Percentiles rank a stretch among this genome's conserved stretches.
These are phyloP conservation scores for Penicillium digitatum DNA, from an alignment of 2,329 filamentous ascomycete genomes.

Conservation along the genomic window DNA sequence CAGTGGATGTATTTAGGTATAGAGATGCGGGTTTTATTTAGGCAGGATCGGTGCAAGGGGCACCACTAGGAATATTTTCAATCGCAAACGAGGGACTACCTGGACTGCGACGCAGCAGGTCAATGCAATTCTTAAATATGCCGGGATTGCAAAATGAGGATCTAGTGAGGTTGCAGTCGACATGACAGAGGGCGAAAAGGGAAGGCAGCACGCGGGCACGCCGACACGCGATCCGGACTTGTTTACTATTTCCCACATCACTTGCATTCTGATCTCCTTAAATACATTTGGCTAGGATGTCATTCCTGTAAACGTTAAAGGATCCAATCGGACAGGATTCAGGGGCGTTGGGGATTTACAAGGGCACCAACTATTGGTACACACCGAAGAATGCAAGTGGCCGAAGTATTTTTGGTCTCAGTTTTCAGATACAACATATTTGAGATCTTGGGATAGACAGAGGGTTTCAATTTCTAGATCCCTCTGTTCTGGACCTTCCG, in stretches of 20 bases:
- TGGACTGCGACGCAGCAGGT: constrained; percentile 10
- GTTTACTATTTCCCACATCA: not conserved
- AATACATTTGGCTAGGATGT: not conserved
- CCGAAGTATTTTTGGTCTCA: not conserved
- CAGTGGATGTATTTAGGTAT: not conserved
- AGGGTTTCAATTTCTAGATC: too few species aligned
- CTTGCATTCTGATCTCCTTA: not conserved
- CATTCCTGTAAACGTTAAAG: not conserved
- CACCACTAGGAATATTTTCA: not conserved
- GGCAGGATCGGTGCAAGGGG: not conserved
- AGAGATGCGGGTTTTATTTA: constrained; percentile 3
- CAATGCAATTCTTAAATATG: constrained; percentile 20
- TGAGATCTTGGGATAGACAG: not conserved
- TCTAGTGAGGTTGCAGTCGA: constrained; percentile 5
- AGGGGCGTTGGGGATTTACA: constrained; percentile 12
- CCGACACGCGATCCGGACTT: constrained; percentile 1
- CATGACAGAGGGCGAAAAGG: constrained; percentile 2
- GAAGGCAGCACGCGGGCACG: constrained; percentile 5
- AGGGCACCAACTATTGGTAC: constrained; percentile 8
- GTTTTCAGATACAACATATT: not conserved
- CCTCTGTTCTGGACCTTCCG: not conserved
- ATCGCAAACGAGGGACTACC: constrained; percentile 20
- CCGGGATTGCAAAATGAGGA: constrained; percentile 7
- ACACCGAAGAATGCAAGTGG: constrained; percentile 8
- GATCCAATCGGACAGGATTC: not conserved